These are phyloP conservation scores for Pyrus hybrid DNA, from an alignment of 331 rosid species.

Conservation along the genomic window DNA sequence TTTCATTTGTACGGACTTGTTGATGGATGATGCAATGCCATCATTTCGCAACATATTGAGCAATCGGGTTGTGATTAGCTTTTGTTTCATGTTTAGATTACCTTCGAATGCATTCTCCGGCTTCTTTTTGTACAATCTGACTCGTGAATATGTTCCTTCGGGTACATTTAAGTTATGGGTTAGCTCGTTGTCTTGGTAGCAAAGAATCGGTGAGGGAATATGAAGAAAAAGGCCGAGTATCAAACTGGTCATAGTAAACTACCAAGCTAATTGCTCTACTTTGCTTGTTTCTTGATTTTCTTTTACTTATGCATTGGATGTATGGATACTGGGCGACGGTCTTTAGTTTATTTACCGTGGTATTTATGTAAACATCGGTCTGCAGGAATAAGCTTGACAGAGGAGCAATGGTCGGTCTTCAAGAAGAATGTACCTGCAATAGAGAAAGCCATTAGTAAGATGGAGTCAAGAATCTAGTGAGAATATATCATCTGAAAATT, in stretches of 20 bases:
- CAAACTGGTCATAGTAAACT: background rate
- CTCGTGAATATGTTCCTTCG: background rate
- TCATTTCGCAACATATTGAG: background rate
- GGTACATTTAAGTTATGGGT: background rate
- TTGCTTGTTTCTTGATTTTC: background rate
- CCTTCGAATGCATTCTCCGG: background rate
- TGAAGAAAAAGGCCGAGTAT: background rate
- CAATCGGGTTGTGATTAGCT: background rate
- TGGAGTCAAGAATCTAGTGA: constrained; percentile 39
- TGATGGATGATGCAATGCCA: background rate
- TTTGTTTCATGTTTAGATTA: background rate
- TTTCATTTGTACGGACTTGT: background rate
- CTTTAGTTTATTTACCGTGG: background rate
- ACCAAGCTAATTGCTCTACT: background rate
- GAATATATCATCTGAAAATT: background rate
- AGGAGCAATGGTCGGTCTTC: constrained; percentile 76
- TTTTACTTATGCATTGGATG: background rate
- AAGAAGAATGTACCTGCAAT: constrained; percentile 68
- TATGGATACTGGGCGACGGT: background rate
- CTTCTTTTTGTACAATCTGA: background rate
- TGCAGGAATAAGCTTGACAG: constrained; percentile 93
- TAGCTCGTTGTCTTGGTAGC: background rate
- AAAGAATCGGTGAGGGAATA: background rate
- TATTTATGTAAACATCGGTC: background rate
- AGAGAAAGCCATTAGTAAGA: constrained; percentile 62